Evolutionary conservation across 257 asterid genomes (phyloP), one percentile per base, ranked within the genome.

Genomic region (Gentiana straminea): DNA sequence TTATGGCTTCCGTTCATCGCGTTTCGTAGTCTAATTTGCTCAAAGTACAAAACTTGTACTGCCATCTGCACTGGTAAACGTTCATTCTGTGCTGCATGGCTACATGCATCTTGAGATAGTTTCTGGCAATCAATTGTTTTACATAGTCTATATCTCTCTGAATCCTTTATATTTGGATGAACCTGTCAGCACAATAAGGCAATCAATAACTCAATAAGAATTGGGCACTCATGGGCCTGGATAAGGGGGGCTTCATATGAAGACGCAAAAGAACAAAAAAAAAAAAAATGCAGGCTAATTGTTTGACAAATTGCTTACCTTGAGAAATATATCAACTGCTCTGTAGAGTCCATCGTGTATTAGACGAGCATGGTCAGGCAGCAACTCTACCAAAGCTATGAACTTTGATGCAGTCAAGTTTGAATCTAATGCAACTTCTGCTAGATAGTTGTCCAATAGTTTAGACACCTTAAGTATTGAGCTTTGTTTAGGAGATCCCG

Each of bases 21-120:
- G 9, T 89, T 89, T 7, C 97, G 68, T 36, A 89, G 64, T 46
- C 97, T 72, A 73, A 83, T 83, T 52, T 89, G 97, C 61, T 89
- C 97, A 0, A 89, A 89, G 83, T 89, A 89, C 24, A 89, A 78
- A 9, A 89, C 97, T 59, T 89, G 97, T 36, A 89, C 95, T 0
- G 95, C 95, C 97, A 83, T 89, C 55, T 89, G 97, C n/a, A 89
- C 97, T 0, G 97, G 97, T 0, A 89, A 67, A 1, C 97, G 73
- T 60, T 89, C 97, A 60, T 89, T 89, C 68, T 89, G 97, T 13
- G 97, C 94, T 4, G 97, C 97, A 33, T 89, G 97, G 82, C 95
- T 89, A 84, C 97, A 89, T 86, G 24, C 24, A 24, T 24, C 24
- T 24, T 24, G 24, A 24, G 24, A 24, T 24, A 24, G 24, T 24